Base-by-base conservation (phyloP, 192 early-diverging fungal genomes). In the Mortierella alpina region DNA sequence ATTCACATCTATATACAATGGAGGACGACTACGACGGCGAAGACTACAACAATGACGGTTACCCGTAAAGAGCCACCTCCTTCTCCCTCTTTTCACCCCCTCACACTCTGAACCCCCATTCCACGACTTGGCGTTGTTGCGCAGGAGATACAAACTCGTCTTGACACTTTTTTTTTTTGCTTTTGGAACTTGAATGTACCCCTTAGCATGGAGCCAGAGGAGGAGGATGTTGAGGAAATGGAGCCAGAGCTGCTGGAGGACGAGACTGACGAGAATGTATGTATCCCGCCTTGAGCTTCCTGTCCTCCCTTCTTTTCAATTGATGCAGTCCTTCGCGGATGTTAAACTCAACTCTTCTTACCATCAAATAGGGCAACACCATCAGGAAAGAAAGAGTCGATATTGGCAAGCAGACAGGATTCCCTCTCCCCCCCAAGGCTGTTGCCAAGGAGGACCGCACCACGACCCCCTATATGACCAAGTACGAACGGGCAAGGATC, bases 391-490 rank as follows among this genome's bases (percentile, higher is more conserved):
- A 63, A 20, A 72, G 72, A 57, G 70, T 80, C 7, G 77, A 80
- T 45, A 57, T 72, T 17, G 49, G 49, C 59, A 80, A 80, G 50
- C 61, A 65, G 13, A 40, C 44, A 1, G 59, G 41, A 45, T 62
- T 63, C 22, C 40, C 64, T 41, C 57, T 68, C 11, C 70, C 77
- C 41, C 64, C 70, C 23, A 80, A 80, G 60, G 77, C 77, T 41
- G 77, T 80, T 10, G 71, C 86, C n/a, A 92, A 92, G 76, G 95
- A 96, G 75, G 77, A 80, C 23, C 92, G 92, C 70, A 91, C 94
- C 59, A 98, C 98, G 12, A 98, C 98, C 23, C 96, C 98, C 42
- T 99, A 97, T 83, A 95, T 99, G 95, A 99, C 98, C 60, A 98
- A 97, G 81, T 99, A 99, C 86, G 98, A 99, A 85, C 92, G 94